A percentile compares a stretch with the other conserved stretches of the same genome.
phyloP scores from a whole-genome alignment of 2,329 filamentous ascomycete species.

The Pestalotiopsis sp. region DNA sequence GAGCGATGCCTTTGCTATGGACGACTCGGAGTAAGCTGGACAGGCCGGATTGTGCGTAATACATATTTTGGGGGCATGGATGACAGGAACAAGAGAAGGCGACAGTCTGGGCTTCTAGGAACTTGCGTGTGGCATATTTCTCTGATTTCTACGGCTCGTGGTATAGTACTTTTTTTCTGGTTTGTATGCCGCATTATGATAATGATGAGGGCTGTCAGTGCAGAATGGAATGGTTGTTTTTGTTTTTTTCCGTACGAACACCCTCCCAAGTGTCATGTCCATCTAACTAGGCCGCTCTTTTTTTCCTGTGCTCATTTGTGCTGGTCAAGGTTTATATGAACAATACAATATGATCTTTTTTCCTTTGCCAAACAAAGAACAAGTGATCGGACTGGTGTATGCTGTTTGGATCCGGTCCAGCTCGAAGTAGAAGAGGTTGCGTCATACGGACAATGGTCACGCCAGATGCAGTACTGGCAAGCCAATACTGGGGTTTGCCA shows the following conservation, averaged over 20 bases:
- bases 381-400: background rate
- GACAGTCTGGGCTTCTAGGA: background rate
- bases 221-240: too few relatives aligned
- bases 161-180: background rate
- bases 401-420: background rate
- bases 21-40: constrained; percentile 37
- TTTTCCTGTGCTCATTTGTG: too few relatives aligned
- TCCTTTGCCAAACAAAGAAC: background rate
- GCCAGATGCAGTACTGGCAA: too few relatives aligned
- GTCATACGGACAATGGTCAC: background rate
- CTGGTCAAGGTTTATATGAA: too few relatives aligned
- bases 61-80: background rate
- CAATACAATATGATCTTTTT: too few relatives aligned
- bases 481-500: too few relatives aligned
- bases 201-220: background rate
- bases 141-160: background rate
- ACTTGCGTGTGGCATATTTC: background rate
- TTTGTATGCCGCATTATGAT: background rate
- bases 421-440: background rate
- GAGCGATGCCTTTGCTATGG: constrained; percentile 51
- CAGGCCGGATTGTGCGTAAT: background rate
- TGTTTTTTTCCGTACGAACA: too few relatives aligned
- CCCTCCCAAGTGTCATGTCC: too few relatives aligned
- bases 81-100: background rate
- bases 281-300: too few relatives aligned